Evolutionary conservation across 108 stramenopile species (phyloP), one percentile per base, ranked within the genome.

Genomic region (Nitzschia palea): DNA sequence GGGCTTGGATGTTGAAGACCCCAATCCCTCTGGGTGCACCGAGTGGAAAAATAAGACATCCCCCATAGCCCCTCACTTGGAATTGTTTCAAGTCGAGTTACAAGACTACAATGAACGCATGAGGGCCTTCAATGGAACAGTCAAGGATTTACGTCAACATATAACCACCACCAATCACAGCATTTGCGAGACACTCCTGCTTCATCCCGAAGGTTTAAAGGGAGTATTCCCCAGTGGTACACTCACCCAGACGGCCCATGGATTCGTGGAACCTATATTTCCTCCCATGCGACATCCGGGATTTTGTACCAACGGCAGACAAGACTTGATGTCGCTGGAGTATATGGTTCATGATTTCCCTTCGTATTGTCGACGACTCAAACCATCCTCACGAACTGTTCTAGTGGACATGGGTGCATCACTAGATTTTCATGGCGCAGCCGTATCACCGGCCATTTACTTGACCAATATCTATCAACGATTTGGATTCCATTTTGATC

Each of bases 331-430:
- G n/a, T n/a, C n/a, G n/a, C n/a, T n/a, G n/a, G n/a, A n/a, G n/a
- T n/a, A n/a, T n/a, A n/a, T n/a, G n/a, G 55, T 60, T 2, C 59
- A 60, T 25, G 59, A 60, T 22, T 60, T 60, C 43, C n/a, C 59
- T 26, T 20, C 59, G 0, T 60, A 60, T 43, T 60, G 59, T 32
- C 59, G 59, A 1, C 15, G 26, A 2, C 59, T 60, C 23, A 60
- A 26, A 23, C 40, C 59, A 8, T 1, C 27, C 37, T 25, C 59
- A 1, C n/a, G 33, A 5, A 40, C 25, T 26, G 33, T 60, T 22
- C 33, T 60, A 1, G 14, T 60, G 36, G 59, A 60, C 26, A 60
- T 60, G 31, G 59, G 59, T 12, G 25, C 37, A 25, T 40, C 59
- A 18, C 14, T 40, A 14, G 59, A 60, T 25, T 48, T 48, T 18